Evolutionary conservation across 73 alveolate species (phyloP).

Genomic region (Blepharisma stoltei): DNA sequence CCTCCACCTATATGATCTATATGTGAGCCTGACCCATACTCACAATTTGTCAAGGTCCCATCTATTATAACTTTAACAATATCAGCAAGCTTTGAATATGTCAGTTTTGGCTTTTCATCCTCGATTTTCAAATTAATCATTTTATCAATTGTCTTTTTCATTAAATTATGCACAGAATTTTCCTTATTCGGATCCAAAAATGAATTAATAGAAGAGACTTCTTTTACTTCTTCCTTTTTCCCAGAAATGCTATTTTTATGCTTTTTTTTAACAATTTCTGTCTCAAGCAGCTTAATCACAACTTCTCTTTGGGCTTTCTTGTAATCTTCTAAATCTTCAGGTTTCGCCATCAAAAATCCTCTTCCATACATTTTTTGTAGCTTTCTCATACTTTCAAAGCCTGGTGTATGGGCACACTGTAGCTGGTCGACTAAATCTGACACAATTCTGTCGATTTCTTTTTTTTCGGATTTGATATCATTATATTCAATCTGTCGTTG

Average conservation of each 20-base stretch:
- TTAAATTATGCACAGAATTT: too few species aligned
- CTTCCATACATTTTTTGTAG: background rate
- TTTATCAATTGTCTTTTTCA: background rate
- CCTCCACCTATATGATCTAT: conserved; percentile 30
- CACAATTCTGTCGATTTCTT: background rate
- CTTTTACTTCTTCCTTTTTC: too few species aligned
- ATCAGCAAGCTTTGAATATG: background rate
- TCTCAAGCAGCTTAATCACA: background rate
- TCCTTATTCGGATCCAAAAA: too few species aligned
- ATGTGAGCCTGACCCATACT: conserved; percentile 5
- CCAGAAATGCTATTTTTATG: too few species aligned
- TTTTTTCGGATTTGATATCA: background rate
- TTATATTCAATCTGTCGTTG: background rate
- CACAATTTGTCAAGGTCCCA: conserved; percentile 27
- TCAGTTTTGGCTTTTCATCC: background rate
- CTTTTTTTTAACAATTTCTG: background rate
- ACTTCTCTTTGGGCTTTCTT: conserved; percentile 13
- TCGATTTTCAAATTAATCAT: background rate
- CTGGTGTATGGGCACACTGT: conserved; percentile 2
- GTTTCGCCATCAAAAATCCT: background rate
- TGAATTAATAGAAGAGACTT: too few species aligned
- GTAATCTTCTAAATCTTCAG: background rate
- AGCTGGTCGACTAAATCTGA: conserved; percentile 4
- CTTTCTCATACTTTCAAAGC: conserved; percentile 20
- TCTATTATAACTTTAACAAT: conserved; percentile 16